These are phyloP conservation scores for Ambrosia hybrid DNA, from an alignment of 140 eudicot genomes.

Conservation along the genomic window DNA sequence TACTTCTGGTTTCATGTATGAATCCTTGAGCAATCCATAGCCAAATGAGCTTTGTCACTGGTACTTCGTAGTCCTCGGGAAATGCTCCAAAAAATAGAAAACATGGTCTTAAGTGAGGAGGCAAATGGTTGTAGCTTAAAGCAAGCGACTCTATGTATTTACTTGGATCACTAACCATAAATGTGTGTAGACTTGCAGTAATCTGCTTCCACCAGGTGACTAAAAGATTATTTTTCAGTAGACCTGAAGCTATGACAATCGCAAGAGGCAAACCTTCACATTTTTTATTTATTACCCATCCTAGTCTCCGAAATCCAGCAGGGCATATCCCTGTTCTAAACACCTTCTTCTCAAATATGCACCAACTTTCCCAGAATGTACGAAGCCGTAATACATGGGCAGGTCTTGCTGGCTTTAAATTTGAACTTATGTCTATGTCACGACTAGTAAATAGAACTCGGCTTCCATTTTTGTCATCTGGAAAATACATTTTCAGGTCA, in stretches of 20 bases:
- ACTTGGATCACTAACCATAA: not conserved
- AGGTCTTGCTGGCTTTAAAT: too few species aligned
- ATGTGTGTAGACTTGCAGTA: slow-evolving; percentile 3
- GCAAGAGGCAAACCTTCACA: not conserved
- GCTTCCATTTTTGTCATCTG: not conserved
- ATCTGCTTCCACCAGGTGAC: not conserved
- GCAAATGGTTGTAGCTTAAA: too few species aligned
- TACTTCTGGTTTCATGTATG: not conserved
- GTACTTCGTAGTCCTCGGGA: slow-evolving; percentile 42
- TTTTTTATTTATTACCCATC: slow-evolving; percentile 4
- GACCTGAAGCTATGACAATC: too few species aligned
- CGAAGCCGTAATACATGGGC: too few species aligned
- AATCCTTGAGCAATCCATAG: slow-evolving; percentile 26
- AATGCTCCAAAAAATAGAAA: not conserved
- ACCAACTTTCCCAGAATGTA: not conserved
- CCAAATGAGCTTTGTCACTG: slow-evolving; percentile 19
- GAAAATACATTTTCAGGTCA: too few species aligned
- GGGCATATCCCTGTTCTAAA: not conserved
- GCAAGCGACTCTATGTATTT: slow-evolving; percentile 12
- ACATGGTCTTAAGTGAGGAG: too few species aligned
- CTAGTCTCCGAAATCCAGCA: not conserved
- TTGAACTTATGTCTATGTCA: too few species aligned
- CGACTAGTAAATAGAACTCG: too few species aligned
- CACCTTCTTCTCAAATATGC: slow-evolving; percentile 15
- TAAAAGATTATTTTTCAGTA: too few species aligned